These are phyloP conservation scores for Candida patagonica DNA, from an alignment of 805 yeast species.

Conservation along the genomic window DNA sequence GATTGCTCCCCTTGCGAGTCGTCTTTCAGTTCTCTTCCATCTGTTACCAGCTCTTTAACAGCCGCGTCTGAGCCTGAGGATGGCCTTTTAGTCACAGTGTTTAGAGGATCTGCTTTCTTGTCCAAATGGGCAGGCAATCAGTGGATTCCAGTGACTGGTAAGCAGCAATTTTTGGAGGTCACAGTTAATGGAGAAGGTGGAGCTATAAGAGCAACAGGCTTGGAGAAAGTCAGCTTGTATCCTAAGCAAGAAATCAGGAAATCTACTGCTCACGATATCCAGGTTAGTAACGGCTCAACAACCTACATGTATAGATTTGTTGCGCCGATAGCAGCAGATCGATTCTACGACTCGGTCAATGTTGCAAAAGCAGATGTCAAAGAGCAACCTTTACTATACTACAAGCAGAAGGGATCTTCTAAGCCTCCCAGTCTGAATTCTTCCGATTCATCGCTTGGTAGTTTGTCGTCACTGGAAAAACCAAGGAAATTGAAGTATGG, in stretches of 20 bases:
- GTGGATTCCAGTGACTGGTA: slow-evolving; percentile 12
- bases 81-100: slow-evolving; percentile 10
- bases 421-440: slow-evolving; percentile 14
- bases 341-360: slow-evolving; percentile 15
- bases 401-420: neutral
- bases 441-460: slow-evolving; percentile 13
- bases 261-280: slow-evolving; percentile 17
- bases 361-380: slow-evolving; percentile 13
- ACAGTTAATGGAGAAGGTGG: slow-evolving; percentile 14
- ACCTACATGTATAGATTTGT: slow-evolving; percentile 18
- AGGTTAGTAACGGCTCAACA: slow-evolving; percentile 10
- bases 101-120: slow-evolving; percentile 11
- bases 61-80: too few relatives aligned
- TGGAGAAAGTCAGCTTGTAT: slow-evolving; percentile 3
- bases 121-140: slow-evolving; percentile 13
- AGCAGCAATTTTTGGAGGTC: slow-evolving; percentile 12
- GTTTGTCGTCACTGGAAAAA: slow-evolving; percentile 5
- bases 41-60: too few relatives aligned
- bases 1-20: too few relatives aligned
- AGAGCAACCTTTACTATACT: slow-evolving; percentile 15
- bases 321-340: slow-evolving; percentile 11
- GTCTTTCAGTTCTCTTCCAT: too few relatives aligned
- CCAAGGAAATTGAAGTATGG: neutral
- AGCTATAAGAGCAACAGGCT: slow-evolving; percentile 2
- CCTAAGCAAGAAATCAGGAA: slow-evolving; percentile 15